A percentile compares a stretch with the other conserved stretches of the same genome.
These are phyloP conservation scores for Sclerotiophoma versabilis DNA, from an alignment of 2,329 filamentous ascomycete species.

Conservation along the genomic window DNA sequence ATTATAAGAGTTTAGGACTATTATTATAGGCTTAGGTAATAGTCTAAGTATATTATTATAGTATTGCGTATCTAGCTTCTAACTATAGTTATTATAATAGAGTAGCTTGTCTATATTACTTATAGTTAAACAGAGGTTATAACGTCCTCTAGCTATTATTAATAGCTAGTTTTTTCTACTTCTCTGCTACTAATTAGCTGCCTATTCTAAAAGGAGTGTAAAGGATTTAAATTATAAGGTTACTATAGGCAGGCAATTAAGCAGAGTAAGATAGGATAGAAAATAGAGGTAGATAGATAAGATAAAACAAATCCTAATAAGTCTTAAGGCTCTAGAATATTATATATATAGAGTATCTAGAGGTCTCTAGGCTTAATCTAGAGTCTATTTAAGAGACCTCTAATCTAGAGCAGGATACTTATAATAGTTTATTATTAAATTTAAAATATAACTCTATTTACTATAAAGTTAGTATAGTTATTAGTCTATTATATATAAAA, in stretches of 20 bases:
- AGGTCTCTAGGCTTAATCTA: too few species aligned
- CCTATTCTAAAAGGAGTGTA: slow-evolving; percentile 1
- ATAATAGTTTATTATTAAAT: too few species aligned
- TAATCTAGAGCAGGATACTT: too few species aligned
- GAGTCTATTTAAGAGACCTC: too few species aligned
- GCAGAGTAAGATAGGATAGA: too few species aligned
- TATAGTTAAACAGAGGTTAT: not conserved
- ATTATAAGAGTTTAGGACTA: not conserved
- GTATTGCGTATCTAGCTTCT: not conserved
- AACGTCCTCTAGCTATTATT: not conserved
- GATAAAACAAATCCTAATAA: not conserved
- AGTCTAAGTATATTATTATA: not conserved
- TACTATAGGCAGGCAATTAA: not conserved
- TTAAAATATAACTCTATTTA: too few species aligned
- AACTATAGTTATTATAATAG: not conserved
- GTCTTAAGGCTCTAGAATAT: too few species aligned
- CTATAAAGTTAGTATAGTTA: too few species aligned
- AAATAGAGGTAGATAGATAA: too few species aligned
- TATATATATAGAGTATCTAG: too few species aligned
- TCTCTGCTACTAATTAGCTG: not conserved
- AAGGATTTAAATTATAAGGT: slow-evolving; percentile 4
- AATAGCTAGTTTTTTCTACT: not conserved
- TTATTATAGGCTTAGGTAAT: too few species aligned
- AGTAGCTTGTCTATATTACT: not conserved
- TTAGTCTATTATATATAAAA: too few species aligned